These are phyloP conservation scores for Wickerhamiella kazuoi DNA, from an alignment of 805 yeast species.

Conservation along the genomic window DNA sequence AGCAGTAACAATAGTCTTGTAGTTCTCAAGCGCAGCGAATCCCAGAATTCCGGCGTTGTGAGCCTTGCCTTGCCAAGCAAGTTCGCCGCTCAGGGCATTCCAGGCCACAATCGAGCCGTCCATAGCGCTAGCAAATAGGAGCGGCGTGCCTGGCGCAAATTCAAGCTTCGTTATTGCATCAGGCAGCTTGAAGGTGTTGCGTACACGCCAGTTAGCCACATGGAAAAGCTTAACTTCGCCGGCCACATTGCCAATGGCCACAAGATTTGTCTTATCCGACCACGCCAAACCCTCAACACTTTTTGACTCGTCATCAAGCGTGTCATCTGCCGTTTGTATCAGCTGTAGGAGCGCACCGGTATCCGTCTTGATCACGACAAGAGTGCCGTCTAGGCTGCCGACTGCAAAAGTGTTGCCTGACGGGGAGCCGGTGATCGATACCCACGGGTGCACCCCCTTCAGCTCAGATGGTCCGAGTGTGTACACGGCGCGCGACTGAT, in stretches of 20 bases:
- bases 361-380: constrained; percentile 60
- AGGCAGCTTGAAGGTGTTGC: constrained; percentile 49
- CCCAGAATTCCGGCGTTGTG: constrained; percentile 90
- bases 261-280: constrained; percentile 43
- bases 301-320: constrained; percentile 33
- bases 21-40: constrained; percentile 50
- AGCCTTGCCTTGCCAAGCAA: constrained; percentile 65
- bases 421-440: constrained; percentile 38
- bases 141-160: constrained; percentile 32
- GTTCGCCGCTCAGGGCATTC: constrained; percentile 77
- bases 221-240: constrained; percentile 78
- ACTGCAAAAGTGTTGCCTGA: constrained; percentile 44
- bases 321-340: constrained; percentile 36
- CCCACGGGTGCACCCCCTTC: constrained; percentile 83
- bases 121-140: constrained; percentile 56
- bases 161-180: constrained; percentile 72
- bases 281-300: constrained; percentile 71
- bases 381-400: constrained; percentile 77
- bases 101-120: constrained; percentile 73
- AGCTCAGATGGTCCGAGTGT: constrained; percentile 29
- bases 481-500: constrained; percentile 51
- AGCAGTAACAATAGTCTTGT: constrained; percentile 64
- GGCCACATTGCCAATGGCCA: constrained; percentile 80
- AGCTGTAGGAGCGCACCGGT: constrained; percentile 53
- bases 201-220: constrained; percentile 67